A percentile compares a stretch with the other conserved stretches of the same genome.
phyloP scores from a whole-genome alignment of 371 early-diverging fungal genomes.

The Actinomortierella wolfii region DNA sequence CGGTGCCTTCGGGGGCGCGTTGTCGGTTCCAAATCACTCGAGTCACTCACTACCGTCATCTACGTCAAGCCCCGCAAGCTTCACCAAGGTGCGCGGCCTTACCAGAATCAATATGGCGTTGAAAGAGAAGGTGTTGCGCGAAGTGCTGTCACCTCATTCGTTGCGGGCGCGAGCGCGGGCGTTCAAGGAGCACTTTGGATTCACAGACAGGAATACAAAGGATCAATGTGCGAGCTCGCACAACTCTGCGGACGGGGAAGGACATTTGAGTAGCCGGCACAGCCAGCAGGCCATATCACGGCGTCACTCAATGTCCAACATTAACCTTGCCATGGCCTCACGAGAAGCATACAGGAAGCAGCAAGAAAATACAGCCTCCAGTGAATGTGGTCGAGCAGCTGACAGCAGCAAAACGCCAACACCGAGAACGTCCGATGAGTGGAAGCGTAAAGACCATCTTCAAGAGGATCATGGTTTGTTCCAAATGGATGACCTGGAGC shows the following conservation, averaged over 20 bases:
- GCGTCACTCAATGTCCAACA: constrained; percentile 39
- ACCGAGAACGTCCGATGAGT: constrained; percentile 5
- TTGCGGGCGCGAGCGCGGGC: constrained; percentile 56
- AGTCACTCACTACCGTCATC: constrained; percentile 27
- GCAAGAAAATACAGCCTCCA: not conserved
- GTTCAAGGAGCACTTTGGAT: constrained; percentile 37
- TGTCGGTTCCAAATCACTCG: constrained; percentile 34
- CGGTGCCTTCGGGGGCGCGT: constrained; percentile 14
- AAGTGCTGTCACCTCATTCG: constrained; percentile 77
- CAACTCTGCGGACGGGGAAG: constrained; percentile 29
- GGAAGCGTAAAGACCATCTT: not conserved
- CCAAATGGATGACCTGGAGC: constrained; percentile 49
- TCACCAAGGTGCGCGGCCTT: constrained; percentile 35
- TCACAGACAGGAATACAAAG: constrained; percentile 18
- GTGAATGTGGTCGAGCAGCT: too few relatives aligned
- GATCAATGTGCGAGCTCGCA: constrained; percentile 26
- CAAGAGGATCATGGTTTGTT: constrained; percentile 33
- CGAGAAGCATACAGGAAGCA: constrained; percentile 31
- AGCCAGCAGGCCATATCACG: constrained; percentile 29
- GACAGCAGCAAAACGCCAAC: too few relatives aligned
- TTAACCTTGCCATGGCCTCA: constrained; percentile 42
- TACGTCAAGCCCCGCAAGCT: constrained; percentile 24
- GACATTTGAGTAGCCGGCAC: constrained; percentile 2
- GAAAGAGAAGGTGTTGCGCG: constrained; percentile 75
- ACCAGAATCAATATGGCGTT: constrained; percentile 53